phyloP scores from a whole-genome alignment of 352 stramenopile species.

The Globisporangium heterothallicum region DNA sequence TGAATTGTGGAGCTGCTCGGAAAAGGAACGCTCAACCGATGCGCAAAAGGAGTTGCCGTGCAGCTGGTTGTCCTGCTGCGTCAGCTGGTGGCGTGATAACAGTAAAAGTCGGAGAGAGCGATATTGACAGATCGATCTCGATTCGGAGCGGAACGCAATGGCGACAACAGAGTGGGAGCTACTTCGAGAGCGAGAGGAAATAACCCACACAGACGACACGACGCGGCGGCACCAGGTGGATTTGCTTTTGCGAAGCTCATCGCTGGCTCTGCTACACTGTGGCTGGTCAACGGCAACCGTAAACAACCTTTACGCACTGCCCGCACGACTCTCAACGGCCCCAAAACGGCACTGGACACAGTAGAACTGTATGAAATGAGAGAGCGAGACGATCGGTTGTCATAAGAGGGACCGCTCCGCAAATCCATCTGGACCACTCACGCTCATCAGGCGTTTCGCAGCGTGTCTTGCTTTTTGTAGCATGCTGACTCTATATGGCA shows the following conservation, averaged over 20 bases:
- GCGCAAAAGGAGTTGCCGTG: neutral
- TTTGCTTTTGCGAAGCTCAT: neutral
- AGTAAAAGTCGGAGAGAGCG: neutral
- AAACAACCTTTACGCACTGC: neutral
- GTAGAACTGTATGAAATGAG: no score
- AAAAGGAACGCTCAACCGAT: neutral
- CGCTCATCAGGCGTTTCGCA: neutral
- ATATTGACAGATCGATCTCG: neutral
- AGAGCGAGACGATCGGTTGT: neutral
- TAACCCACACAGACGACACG: neutral
- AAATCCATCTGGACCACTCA: neutral
- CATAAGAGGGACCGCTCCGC: neutral
- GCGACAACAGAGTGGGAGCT: no score
- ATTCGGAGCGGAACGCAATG: neutral
- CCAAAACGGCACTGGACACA: neutral
- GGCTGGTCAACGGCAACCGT: no score
- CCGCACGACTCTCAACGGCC: neutral
- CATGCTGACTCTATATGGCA: neutral
- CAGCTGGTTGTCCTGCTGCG: neutral
- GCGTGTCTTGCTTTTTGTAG: no score
- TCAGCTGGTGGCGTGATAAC: neutral
- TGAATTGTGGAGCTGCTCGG: neutral
- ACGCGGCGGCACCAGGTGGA: neutral
- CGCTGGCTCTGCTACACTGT: no score
- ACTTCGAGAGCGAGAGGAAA: neutral